phyloP scores from a whole-genome alignment of 139 green algal genomes.

The Tetraselmis chui region DNA sequence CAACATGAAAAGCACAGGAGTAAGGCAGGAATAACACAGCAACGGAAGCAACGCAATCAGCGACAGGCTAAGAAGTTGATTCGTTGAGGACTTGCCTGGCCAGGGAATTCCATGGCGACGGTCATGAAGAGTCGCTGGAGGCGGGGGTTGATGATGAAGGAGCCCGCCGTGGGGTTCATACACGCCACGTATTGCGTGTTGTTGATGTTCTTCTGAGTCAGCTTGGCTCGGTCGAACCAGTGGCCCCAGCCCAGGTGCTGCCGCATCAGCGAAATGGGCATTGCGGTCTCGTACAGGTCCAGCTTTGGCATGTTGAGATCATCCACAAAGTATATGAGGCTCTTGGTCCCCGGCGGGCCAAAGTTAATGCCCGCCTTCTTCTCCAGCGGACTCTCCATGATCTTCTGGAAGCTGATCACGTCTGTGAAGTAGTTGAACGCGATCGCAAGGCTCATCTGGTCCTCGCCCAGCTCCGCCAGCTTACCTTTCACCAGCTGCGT shows the following conservation, averaged over 20 bases:
- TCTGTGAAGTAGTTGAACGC: slow-evolving; percentile 87
- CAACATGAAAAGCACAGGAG: too few species aligned
- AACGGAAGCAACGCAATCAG: too few species aligned
- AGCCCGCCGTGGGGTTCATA: slow-evolving; percentile 88
- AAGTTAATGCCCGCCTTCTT: slow-evolving; percentile 88
- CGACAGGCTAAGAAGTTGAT: too few species aligned
- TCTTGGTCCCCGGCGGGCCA: slow-evolving; percentile 73
- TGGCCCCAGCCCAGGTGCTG: slow-evolving; percentile 88
- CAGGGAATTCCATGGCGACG: slow-evolving; percentile 79
- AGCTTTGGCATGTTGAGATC: slow-evolving; percentile 88
- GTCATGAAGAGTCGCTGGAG: slow-evolving; percentile 91
- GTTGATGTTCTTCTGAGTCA: slow-evolving; percentile 86
- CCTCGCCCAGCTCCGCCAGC: slow-evolving; percentile 57
- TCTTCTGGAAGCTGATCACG: slow-evolving; percentile 56
- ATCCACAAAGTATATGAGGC: slow-evolving; percentile 87
- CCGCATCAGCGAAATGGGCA: slow-evolving; percentile 84
- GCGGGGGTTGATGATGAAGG: slow-evolving; percentile 82
- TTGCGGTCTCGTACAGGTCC: slow-evolving; percentile 83
- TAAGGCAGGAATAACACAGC: too few species aligned
- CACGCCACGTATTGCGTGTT: slow-evolving; percentile 77
- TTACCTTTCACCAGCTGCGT: slow-evolving; percentile 88
- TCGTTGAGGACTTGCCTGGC: too few species aligned
- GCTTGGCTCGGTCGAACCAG: slow-evolving; percentile 83
- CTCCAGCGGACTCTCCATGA: slow-evolving; percentile 79
- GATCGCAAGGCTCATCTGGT: slow-evolving; percentile 62